phyloP scores from a whole-genome alignment of 805 yeast species.

The Yarrowia bubula region DNA sequence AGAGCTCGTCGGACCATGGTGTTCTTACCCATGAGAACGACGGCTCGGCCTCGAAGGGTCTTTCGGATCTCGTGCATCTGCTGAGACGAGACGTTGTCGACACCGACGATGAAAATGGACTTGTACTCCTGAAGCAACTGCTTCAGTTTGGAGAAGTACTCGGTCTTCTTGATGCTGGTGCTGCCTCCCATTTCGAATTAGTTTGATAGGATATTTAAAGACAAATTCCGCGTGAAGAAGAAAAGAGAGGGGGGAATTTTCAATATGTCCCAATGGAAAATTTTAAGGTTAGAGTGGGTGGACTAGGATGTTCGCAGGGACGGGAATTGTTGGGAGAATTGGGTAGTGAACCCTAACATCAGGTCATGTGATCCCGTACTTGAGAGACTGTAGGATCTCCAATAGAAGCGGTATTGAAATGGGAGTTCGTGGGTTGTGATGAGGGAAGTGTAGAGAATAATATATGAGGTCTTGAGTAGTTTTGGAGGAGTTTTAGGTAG shows the following conservation, averaged over 20 bases:
- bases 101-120: conserved; percentile 98
- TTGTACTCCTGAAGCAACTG: conserved; percentile 93
- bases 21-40: conserved; percentile 99
- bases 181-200: conserved; percentile 97
- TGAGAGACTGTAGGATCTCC: too few relatives aligned
- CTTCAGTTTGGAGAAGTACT: conserved; percentile 94
- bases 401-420: too few relatives aligned
- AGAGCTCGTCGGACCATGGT: conserved; percentile 99
- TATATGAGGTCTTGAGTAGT: too few relatives aligned
- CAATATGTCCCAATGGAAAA: neutral
- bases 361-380: too few relatives aligned
- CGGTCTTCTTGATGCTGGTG: conserved; percentile 92
- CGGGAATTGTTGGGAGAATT: neutral
- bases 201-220: conserved; percentile 43
- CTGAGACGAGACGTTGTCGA: conserved; percentile 99
- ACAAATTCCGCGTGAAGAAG: conserved; percentile 29
- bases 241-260: neutral
- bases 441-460: too few relatives aligned
- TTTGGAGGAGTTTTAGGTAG: too few relatives aligned
- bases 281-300: conserved; percentile 19
- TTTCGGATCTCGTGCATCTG: conserved; percentile 99
- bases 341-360: neutral
- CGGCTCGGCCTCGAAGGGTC: conserved; percentile 91
- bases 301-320: conserved; percentile 5
- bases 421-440: too few relatives aligned